Evolutionary conservation across 1,284 basidiomycete genomes (phyloP).

Genomic region (Austropuccinia psidii): DNA sequence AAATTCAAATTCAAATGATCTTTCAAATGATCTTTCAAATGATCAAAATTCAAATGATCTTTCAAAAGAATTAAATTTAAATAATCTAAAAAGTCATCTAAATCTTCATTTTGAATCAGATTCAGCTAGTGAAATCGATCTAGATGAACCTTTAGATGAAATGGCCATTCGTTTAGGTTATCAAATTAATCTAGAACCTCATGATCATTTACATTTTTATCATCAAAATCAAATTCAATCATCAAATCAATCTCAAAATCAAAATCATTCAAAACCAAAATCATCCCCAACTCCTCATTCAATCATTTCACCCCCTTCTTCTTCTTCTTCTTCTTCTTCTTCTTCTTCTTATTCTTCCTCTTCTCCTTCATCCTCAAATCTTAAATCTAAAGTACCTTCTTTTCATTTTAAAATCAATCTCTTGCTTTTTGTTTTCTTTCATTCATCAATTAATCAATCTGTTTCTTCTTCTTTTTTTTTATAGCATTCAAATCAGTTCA

Average conservation of each 20-base stretch:
- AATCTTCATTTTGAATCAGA: not conserved
- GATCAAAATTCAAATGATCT: not conserved
- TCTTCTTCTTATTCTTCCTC: not conserved
- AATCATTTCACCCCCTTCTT: not conserved
- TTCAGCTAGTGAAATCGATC: conserved; percentile 10
- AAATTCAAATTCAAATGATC: not conserved
- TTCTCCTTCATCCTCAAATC: not conserved
- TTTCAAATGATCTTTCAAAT: not conserved
- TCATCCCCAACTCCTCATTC: not conserved
- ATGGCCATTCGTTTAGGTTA: conserved; percentile 25
- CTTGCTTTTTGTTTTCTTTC: not conserved
- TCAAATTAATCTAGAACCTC: conserved; percentile 6
- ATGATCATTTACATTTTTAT: not conserved
- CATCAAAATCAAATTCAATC: not conserved
- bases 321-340: not conserved
- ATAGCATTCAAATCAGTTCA: not conserved
- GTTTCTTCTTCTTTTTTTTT: not conserved
- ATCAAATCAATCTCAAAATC: not conserved
- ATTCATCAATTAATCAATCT: not conserved
- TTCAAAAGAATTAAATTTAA: not conserved
- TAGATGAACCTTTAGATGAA: conserved; percentile 13
- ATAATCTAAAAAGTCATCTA: not conserved
- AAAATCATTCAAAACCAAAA: not conserved
- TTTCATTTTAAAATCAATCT: not conserved
- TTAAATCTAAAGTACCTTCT: not conserved